Evolutionary conservation across 805 yeast species (phyloP).

Genomic region (Myxozyma monticola): DNA sequence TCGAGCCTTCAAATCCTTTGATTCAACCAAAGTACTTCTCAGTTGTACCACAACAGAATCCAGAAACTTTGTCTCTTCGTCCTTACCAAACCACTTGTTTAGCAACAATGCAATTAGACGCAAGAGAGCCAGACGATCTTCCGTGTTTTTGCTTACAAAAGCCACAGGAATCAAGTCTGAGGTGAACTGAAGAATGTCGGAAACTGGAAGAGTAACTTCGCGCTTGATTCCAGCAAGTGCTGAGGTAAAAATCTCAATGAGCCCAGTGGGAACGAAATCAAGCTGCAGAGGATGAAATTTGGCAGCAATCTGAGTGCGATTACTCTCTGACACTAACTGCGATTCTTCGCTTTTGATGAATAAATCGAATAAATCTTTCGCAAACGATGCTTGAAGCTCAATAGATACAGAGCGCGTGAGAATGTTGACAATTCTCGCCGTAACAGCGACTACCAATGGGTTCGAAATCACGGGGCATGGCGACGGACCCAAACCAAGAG

Average conservation of each 20-base stretch:
- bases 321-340: constrained; percentile 10
- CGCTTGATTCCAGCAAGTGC: constrained; percentile 22
- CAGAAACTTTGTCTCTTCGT: constrained; percentile 35
- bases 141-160: constrained; percentile 23
- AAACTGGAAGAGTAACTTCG: constrained; percentile 9
- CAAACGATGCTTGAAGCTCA: constrained; percentile 24
- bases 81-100: constrained; percentile 53
- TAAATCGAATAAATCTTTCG: constrained; percentile 17
- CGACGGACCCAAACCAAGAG: constrained; percentile 9
- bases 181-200: neutral
- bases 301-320: constrained; percentile 7
- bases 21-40: neutral
- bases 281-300: constrained; percentile 15
- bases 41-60: constrained; percentile 10
- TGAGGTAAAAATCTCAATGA: constrained; percentile 19
- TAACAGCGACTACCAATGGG: constrained; percentile 25
- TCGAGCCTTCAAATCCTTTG: neutral
- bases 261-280: constrained; percentile 1
- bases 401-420: constrained; percentile 31
- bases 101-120: constrained; percentile 55
- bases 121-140: constrained; percentile 54
- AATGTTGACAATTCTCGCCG: constrained; percentile 32
- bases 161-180: neutral
- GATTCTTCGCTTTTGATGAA: constrained; percentile 12
- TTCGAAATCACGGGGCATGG: constrained; percentile 1